Evolutionary conservation across 2,329 filamentous ascomycete genomes (phyloP).

Genomic region (Diatrype stigma): DNA sequence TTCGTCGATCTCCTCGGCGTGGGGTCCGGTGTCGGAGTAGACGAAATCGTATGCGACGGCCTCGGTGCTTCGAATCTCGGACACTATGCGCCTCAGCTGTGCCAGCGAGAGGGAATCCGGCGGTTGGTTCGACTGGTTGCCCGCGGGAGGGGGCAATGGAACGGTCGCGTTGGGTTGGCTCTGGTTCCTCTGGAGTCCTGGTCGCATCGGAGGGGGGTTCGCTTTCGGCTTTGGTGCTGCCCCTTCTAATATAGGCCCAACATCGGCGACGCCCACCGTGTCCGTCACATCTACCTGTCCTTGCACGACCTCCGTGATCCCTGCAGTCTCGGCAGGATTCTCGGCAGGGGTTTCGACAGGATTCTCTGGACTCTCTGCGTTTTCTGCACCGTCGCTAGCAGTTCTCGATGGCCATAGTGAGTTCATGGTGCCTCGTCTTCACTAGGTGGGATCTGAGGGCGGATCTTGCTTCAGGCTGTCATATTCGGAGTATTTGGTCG

Average conservation of each 20-base stretch:
- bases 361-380: slow-evolving; percentile 11
- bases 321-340: too few species aligned
- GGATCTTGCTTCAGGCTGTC: not conserved
- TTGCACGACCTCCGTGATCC: slow-evolving; percentile 6
- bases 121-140: slow-evolving; percentile 34
- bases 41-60: slow-evolving; percentile 79
- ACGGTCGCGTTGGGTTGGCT: slow-evolving; percentile 23
- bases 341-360: too few species aligned
- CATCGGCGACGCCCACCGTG: slow-evolving; percentile 25
- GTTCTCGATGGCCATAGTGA: slow-evolving; percentile 38
- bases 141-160: slow-evolving; percentile 23
- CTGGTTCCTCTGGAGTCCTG: slow-evolving; percentile 26
- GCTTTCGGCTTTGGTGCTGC: slow-evolving; percentile 8
- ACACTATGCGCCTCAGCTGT: slow-evolving; percentile 69
- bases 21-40: slow-evolving; percentile 67
- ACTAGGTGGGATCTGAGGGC: not conserved
- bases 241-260: slow-evolving; percentile 15
- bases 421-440: slow-evolving; percentile 37
- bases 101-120: slow-evolving; percentile 71
- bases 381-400: slow-evolving; percentile 26
- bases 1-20: slow-evolving; percentile 89
- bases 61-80: slow-evolving; percentile 67
- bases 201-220: slow-evolving; percentile 17
- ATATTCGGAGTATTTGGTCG: not conserved
- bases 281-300: slow-evolving; percentile 27